These are phyloP conservation scores for Cytospora mali DNA, from an alignment of 2,329 filamentous ascomycete genomes.

Conservation along the genomic window DNA sequence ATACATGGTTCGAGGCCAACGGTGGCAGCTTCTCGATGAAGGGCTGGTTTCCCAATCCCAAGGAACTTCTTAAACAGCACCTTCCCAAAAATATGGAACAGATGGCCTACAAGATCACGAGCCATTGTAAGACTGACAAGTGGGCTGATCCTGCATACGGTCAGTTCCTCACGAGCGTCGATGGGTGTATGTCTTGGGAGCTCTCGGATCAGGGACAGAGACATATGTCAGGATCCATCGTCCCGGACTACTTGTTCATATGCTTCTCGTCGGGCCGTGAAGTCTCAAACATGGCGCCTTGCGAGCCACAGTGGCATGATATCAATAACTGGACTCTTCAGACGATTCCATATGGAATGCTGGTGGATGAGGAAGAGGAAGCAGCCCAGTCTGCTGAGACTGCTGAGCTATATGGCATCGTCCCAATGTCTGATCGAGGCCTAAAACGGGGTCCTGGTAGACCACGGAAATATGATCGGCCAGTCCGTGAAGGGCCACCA, in stretches of 20 bases:
- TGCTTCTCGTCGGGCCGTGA: conserved; percentile 37
- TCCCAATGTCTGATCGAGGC: conserved; percentile 4
- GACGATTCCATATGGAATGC: conserved; percentile 46
- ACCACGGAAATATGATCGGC: conserved; percentile 11
- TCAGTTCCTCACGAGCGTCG: conserved; percentile 39
- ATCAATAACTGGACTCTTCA: conserved; percentile 45
- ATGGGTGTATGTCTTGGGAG: conserved; percentile 51
- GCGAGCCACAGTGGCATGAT: conserved; percentile 41
- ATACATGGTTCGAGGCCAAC: conserved; percentile 40
- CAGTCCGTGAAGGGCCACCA: conserved; percentile 12
- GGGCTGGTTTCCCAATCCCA: conserved; percentile 47
- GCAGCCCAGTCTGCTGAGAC: conserved; percentile 28
- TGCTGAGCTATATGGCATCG: conserved; percentile 29
- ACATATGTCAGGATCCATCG: conserved; percentile 38
- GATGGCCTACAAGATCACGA: conserved; percentile 36
- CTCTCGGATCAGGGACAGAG: conserved; percentile 41
- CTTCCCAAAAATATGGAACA: conserved; percentile 38
- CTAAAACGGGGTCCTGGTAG: conserved; percentile 19
- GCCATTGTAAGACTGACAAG: conserved; percentile 29
- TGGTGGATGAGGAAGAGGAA: conserved; percentile 38
- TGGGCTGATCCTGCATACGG: conserved; percentile 36
- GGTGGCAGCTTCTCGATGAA: conserved; percentile 45
- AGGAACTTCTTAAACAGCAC: conserved; percentile 40
- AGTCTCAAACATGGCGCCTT: conserved; percentile 33
- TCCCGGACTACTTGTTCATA: conserved; percentile 44